Base-by-base conservation (phyloP, 1,284 basidiomycete genomes). In the Heterobasidion parviporum region DNA sequence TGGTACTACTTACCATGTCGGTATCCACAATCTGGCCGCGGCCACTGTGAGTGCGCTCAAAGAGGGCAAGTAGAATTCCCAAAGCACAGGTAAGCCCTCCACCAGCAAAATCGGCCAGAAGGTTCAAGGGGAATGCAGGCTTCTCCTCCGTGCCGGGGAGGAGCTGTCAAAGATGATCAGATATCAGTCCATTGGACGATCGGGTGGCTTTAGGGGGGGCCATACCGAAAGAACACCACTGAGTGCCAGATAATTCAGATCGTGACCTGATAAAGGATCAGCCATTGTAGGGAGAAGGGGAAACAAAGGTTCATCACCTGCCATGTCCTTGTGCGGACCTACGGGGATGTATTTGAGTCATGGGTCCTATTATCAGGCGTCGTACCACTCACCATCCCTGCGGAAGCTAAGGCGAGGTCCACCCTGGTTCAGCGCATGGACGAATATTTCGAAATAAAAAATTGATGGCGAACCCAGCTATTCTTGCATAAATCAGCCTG, bases 231-330 rank as follows among this genome's bases (percentile, higher is more conserved):
- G 73, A 6, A 88, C 76, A 0, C 91, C 91, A 59, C 85, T 89
- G 33, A 90, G 74, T 8, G 91, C 90, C n/a, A 92, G 76, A 66
- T 92, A 94, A 66, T 92, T 93, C 61, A 93, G 81, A 65, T 94
- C 91, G 65, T 93, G 91, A 20, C 86, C 85, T 88, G 55, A 8
- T 38, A 58, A 1, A 51, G 45, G 56, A 18, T 62, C 54, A 60
- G 36, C 36, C 51, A 16, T 45, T 50, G 35, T 10, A 49, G n/a
- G 18, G 36, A 32, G 41, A 53, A 36, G 3, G 32, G 20, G 32
- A 5, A 6, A 49, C n/a, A 12, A 74, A 32, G n/a, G 49, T 61
- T n/a, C 6, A 5, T 8, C 38, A 85, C 85, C 86, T 34, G 86
- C 86, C 83, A 87, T 86, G 61, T 83, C 72, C 60, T 79, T 83